Percentiles rank a stretch among this genome's conserved stretches.
Evolutionary conservation across 495 filamentous ascomycete genomes (phyloP).

Genomic region (Cercophora samala): DNA sequence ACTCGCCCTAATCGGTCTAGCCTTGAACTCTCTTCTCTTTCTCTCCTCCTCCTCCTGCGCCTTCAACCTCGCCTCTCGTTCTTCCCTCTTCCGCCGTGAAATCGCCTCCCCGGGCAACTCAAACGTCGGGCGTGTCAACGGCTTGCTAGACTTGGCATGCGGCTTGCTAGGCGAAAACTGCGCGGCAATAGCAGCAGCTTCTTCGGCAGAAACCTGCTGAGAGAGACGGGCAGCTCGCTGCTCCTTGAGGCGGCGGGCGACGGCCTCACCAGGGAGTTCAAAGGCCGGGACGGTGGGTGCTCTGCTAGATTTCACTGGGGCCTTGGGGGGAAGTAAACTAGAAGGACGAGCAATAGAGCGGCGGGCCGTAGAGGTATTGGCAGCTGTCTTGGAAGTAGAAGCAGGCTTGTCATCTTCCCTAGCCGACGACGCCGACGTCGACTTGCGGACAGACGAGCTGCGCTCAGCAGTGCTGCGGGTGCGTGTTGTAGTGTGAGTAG

Average conservation of each 20-base stretch:
- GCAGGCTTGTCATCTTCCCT: conserved; percentile 32
- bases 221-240: conserved; percentile 48
- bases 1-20: conserved; percentile 53
- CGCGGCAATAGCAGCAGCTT: conserved; percentile 27
- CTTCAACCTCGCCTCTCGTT: conserved; percentile 60
- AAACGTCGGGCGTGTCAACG: conserved; percentile 61
- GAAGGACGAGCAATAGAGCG: conserved; percentile 33
- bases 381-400: neutral
- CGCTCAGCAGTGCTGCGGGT: conserved; percentile 15
- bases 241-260: conserved; percentile 59
- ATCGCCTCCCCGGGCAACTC: conserved; percentile 71
- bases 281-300: conserved; percentile 63
- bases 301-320: conserved; percentile 55
- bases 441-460: conserved; percentile 33
- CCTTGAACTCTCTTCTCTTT: conserved; percentile 61
- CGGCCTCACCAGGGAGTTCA: conserved; percentile 67
- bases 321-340: conserved; percentile 47
- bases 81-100: conserved; percentile 64
- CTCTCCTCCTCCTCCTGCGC: conserved; percentile 58
- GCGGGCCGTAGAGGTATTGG: conserved; percentile 4
- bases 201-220: conserved; percentile 32
- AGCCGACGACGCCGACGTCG: conserved; percentile 35
- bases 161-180: conserved; percentile 39
- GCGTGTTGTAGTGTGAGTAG: neutral
- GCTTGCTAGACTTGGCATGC: conserved; percentile 56